Percentiles rank a stretch among this genome's conserved stretches.
phyloP scores from a whole-genome alignment of 139 green algal species.

The Chlorella sp. region DNA sequence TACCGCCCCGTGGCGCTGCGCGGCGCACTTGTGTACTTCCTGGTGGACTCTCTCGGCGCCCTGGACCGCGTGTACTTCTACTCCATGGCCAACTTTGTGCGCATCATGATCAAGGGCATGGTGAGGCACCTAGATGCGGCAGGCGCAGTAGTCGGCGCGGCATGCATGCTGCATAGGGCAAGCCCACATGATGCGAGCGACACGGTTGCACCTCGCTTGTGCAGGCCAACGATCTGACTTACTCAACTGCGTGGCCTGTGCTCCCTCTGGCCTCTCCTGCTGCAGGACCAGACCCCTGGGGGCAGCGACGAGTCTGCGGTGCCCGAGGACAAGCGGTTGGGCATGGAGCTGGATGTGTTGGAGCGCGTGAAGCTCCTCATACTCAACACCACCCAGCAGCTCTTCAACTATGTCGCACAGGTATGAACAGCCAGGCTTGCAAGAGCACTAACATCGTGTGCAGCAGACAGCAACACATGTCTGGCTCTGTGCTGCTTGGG shows the following conservation, averaged over 20 bases:
- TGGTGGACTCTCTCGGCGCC: slow-evolving; percentile 86
- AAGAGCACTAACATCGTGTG: not conserved
- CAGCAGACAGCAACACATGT: not conserved
- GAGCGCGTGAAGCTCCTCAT: slow-evolving; percentile 82
- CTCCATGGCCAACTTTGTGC: slow-evolving; percentile 94
- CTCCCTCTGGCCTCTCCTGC: slow-evolving; percentile 28
- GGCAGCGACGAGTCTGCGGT: slow-evolving; percentile 39
- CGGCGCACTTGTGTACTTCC: slow-evolving; percentile 90
- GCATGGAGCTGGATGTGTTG: slow-evolving; percentile 64
- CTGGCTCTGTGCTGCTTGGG: not conserved
- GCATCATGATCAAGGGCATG: slow-evolving; percentile 87
- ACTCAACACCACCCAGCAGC: slow-evolving; percentile 69
- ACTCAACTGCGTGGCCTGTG: not conserved
- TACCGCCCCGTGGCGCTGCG: slow-evolving; percentile 82
- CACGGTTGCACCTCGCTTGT: no score
- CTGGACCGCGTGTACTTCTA: slow-evolving; percentile 94
- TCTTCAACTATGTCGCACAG: slow-evolving; percentile 60
- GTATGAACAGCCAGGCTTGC: not conserved
- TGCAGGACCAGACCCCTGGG: slow-evolving; percentile 45
- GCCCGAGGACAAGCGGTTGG: slow-evolving; percentile 33
- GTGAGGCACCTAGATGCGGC: slow-evolving; percentile 1
- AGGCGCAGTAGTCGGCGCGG: not conserved
- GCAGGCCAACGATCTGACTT: no score
- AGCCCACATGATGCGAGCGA: no score
- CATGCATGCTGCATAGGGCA: no score